A percentile compares a stretch with the other conserved stretches of the same genome.
Conservation (phyloP, 2,329 filamentous ascomycete species). For the Cercospora beticola region DNA sequence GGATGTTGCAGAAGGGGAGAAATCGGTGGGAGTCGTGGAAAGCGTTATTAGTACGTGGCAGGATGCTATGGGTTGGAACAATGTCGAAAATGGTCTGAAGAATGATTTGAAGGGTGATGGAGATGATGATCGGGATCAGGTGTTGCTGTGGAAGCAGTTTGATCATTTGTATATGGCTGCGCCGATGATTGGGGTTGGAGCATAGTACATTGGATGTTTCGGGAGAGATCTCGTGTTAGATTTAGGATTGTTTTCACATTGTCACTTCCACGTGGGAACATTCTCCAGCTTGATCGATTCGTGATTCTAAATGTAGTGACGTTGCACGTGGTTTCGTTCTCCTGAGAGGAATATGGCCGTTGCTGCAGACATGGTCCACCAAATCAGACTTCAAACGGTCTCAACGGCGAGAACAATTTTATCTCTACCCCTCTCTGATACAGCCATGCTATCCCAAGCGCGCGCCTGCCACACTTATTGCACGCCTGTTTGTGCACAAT, state of each 20-base stretch:
- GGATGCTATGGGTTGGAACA: not conserved
- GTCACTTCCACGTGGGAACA: not conserved
- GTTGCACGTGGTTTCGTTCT: not conserved
- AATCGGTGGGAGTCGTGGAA: not conserved
- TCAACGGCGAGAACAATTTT: not conserved
- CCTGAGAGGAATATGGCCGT: not conserved
- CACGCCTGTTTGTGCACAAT: not conserved
- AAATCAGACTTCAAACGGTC: not conserved
- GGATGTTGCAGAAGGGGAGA: not conserved
- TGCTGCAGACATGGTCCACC: not conserved
- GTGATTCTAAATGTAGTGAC: not conserved
- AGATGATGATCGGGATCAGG: not conserved
- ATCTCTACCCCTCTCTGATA: not conserved
- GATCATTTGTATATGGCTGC: conserved; percentile 10
- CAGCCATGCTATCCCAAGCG: not conserved
- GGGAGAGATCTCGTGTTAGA: not conserved
- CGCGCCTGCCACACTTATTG: not conserved
- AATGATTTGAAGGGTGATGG: not conserved
- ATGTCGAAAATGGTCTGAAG: not conserved
- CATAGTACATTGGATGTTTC: accelerated
- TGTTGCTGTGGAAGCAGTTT: conserved; percentile 1
- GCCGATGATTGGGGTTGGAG: not conserved
- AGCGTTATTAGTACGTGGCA: not conserved
- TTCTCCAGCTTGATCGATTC: not conserved
- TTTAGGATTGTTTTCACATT: not conserved